Evolutionary conservation across 1,284 basidiomycete species (phyloP).

Genomic region (Rhodotorula sp.): DNA sequence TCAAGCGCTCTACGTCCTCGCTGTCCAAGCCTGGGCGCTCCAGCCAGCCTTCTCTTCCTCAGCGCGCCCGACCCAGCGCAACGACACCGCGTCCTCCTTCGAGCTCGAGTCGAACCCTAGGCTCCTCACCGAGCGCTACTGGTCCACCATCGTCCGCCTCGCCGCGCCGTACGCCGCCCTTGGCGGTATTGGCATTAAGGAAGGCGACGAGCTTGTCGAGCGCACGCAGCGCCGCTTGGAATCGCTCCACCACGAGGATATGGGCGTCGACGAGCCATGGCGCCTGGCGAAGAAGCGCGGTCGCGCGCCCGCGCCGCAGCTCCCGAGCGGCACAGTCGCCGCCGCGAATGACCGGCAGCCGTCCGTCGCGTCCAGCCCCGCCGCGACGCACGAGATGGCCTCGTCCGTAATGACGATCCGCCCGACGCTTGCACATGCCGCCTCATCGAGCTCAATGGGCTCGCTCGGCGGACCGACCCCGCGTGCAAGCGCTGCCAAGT

Average conservation of each 20-base stretch:
- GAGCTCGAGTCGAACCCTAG: not conserved
- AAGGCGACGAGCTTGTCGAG: slow-evolving; percentile 39
- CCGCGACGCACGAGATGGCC: not conserved
- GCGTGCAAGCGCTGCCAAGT: slow-evolving; percentile 12
- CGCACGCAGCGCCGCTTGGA: slow-evolving; percentile 36
- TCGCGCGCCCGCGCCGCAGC: not conserved
- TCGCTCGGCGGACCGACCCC: slow-evolving; percentile 1
- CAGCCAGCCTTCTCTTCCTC: not conserved
- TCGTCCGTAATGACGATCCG: slow-evolving; percentile 4
- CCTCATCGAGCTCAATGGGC: not conserved
- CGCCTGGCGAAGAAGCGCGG: slow-evolving; percentile 18
- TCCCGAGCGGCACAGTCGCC: not conserved
- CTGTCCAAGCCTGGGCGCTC: slow-evolving; percentile 23
- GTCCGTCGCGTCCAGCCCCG: not conserved
- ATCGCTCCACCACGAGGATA: not conserved
- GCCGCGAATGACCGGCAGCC: too few species aligned
- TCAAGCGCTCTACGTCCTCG: slow-evolving; percentile 35
- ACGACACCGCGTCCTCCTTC: not conserved
- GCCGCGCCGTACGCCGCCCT: not conserved
- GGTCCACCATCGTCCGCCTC: slow-evolving; percentile 25
- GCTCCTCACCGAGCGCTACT: slow-evolving; percentile 22
- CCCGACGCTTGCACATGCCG: not conserved
- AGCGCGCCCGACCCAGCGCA: not conserved
- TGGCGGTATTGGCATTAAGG: slow-evolving; percentile 34
- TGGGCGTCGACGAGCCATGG: slow-evolving; percentile 17